These are phyloP conservation scores for Yarrowia sp. DNA, from an alignment of 805 yeast species.

Conservation along the genomic window DNA sequence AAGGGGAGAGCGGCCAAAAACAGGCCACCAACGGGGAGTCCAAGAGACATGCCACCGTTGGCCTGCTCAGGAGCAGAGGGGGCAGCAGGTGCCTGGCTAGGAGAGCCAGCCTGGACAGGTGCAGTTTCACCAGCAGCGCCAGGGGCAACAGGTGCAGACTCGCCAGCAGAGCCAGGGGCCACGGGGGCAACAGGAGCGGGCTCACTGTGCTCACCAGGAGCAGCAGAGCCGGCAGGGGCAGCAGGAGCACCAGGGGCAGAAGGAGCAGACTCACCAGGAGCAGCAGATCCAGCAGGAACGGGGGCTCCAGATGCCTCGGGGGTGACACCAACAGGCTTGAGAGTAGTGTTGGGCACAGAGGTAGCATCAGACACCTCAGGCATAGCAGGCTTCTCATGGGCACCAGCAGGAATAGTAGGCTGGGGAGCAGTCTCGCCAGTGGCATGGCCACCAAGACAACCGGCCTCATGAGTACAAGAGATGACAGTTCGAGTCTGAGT, in stretches of 20 bases:
- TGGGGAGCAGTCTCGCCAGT: background rate
- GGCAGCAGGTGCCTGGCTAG: background rate
- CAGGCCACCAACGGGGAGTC: conserved; percentile 5
- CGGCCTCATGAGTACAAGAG: conserved; percentile 12
- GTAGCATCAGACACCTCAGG: background rate
- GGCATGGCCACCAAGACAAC: background rate
- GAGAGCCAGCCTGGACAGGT: conserved; percentile 2
- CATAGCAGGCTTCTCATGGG: conserved; percentile 7
- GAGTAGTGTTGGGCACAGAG: background rate
- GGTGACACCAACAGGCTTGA: conserved; percentile 3
- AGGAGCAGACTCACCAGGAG: background rate
- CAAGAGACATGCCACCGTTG: background rate
- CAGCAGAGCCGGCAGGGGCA: background rate
- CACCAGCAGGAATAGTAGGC: conserved; percentile 4
- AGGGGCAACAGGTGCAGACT: background rate
- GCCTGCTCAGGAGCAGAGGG: conserved; percentile 16
- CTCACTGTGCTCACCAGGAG: background rate
- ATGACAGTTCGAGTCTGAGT: conserved; percentile 4
- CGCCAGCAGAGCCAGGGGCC: background rate
- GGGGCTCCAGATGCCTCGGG: conserved; percentile 2
- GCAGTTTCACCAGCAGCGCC: background rate
- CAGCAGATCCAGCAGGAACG: background rate
- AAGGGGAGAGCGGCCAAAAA: conserved; percentile 13
- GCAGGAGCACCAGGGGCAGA: background rate
- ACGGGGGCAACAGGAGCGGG: background rate